phyloP scores from a whole-genome alignment of 768 basidiomycete species.

The Amanita rubescens region DNA sequence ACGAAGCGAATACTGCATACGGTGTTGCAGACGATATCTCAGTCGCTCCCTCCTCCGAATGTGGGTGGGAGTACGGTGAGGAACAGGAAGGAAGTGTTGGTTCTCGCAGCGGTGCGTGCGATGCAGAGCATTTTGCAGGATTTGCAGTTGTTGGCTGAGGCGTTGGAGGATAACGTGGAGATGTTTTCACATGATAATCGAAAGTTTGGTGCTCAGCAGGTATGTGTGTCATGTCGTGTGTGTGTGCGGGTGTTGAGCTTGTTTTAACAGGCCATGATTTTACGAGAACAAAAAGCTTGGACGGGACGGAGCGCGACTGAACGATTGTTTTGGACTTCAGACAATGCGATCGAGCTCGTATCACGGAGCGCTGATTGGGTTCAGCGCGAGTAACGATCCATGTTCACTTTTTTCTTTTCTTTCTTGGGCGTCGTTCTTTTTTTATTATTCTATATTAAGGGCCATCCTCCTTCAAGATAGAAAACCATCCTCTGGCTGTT shows the following conservation, averaged over 20 bases:
- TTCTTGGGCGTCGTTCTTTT: not conserved
- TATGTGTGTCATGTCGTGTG: conserved; percentile 24
- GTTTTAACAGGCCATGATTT: conserved; percentile 74
- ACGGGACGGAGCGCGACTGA: conserved; percentile 87
- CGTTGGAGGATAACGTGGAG: conserved; percentile 85
- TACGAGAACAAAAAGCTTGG: conserved; percentile 96
- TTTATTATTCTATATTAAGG: conserved; percentile 8
- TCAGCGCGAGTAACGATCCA: conserved; percentile 46
- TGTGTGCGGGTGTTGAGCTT: not conserved
- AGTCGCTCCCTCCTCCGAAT: conserved; percentile 56
- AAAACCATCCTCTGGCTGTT: no score
- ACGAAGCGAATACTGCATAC: conserved; percentile 91
- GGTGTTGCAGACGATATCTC: conserved; percentile 78
- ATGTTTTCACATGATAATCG: conserved; percentile 90
- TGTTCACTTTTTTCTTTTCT: not conserved
- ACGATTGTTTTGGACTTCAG: conserved; percentile 86
- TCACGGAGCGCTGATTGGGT: conserved; percentile 85
- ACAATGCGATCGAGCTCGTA: conserved; percentile 83
- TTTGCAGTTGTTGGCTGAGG: conserved; percentile 79
- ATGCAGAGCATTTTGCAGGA: conserved; percentile 84
- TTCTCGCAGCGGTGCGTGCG: conserved; percentile 65
- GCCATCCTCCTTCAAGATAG: not conserved
- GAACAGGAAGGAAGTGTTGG: conserved; percentile 74
- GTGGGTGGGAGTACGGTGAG: conserved; percentile 42
- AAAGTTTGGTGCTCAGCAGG: conserved; percentile 97